Evolutionary conservation across 495 filamentous ascomycete species (phyloP).

Genomic region (Aspergillus mulundensis): DNA sequence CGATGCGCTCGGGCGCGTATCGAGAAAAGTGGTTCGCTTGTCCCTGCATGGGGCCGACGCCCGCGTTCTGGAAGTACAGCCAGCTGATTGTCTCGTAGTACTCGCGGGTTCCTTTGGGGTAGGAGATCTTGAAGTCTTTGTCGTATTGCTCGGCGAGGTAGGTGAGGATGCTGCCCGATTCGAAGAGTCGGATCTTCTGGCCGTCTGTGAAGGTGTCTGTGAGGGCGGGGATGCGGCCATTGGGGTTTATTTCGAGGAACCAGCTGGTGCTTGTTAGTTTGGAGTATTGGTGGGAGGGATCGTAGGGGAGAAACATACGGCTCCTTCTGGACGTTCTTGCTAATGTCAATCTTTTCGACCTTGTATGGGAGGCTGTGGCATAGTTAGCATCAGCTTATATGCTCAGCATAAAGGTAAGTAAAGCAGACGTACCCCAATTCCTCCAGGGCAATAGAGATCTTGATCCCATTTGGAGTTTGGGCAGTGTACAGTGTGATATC

Average conservation of each 20-base stretch:
- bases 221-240: conserved; percentile 90
- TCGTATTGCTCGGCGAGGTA: conserved; percentile 83
- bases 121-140: conserved; percentile 77
- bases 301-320: conserved; percentile 38
- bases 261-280: conserved; percentile 39
- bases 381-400: conserved; percentile 3
- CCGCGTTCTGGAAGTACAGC: conserved; percentile 70
- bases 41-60: conserved; percentile 89
- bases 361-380: conserved; percentile 51
- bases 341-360: conserved; percentile 63
- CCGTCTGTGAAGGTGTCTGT: conserved; percentile 74
- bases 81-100: conserved; percentile 77
- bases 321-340: conserved; percentile 75
- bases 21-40: conserved; percentile 88
- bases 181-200: conserved; percentile 70
- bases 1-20: conserved; percentile 83
- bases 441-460: conserved; percentile 85
- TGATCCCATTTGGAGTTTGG: conserved; percentile 58
- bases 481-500: conserved; percentile 48
- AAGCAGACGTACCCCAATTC: conserved; percentile 59
- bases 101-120: conserved; percentile 68
- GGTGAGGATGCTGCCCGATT: conserved; percentile 80
- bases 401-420: not conserved
- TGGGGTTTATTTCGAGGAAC: conserved; percentile 92
- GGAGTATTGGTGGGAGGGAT: not conserved